Conservation (phyloP, 176 grass and related monocot species). For the Tillandsia leiboldiana region DNA sequence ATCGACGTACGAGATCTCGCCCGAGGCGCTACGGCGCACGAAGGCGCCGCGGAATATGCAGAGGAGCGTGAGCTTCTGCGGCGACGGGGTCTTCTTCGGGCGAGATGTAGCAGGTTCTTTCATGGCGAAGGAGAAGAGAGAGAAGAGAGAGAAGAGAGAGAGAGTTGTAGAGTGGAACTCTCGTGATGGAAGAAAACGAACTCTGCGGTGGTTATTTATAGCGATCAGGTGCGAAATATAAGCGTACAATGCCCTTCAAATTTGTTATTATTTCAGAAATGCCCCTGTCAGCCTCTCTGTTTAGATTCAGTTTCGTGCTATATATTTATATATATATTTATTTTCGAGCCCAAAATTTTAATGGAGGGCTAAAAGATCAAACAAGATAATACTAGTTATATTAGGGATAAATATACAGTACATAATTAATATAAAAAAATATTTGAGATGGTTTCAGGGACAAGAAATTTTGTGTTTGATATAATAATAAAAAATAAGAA, state of each 20-base stretch:
- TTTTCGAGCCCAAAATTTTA: no score
- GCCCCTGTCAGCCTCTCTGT: background rate
- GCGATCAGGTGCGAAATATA: background rate
- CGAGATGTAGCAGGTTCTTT: background rate
- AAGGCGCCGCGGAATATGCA: background rate
- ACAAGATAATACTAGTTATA: no score
- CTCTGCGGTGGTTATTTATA: background rate
- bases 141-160: background rate
- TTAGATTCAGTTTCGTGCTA: background rate
- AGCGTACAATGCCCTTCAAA: background rate
- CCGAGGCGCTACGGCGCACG: background rate
- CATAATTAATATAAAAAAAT: no score
- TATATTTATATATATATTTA: no score
- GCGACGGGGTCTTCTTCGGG: background rate
- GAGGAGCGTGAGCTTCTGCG: background rate
- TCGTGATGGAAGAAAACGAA: background rate
- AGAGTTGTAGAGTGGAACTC: no score
- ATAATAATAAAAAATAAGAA: no score
- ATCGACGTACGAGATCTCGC: background rate
- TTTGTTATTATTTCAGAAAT: background rate
- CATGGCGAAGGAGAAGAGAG: background rate
- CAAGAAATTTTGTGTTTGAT: no score
- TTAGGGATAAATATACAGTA: no score
- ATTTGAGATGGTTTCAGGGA: no score
- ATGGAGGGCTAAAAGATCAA: no score